A percentile compares a stretch with the other conserved stretches of the same genome.
phyloP scores from a whole-genome alignment of 495 filamentous ascomycete species.

The Cercophora sp. region DNA sequence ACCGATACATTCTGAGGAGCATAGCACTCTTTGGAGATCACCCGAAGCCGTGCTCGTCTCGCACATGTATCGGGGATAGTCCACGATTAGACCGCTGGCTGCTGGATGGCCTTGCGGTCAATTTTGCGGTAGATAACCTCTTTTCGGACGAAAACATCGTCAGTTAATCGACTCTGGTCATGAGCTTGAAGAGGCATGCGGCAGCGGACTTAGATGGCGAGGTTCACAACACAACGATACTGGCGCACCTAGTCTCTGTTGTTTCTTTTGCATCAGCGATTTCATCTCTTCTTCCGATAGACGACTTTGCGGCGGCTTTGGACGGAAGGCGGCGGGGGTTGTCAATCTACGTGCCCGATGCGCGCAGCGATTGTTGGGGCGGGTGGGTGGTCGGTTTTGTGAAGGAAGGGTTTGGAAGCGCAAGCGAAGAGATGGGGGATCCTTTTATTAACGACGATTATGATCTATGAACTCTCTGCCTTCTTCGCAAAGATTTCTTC shows the following conservation, averaged over 20 bases:
- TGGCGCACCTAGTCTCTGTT: too few relatives aligned
- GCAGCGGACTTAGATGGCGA: background rate
- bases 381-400: background rate
- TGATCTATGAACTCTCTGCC: slow-evolving; percentile 4
- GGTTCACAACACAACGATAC: too few relatives aligned
- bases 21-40: background rate
- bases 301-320: slow-evolving; percentile 8
- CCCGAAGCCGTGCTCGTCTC: background rate
- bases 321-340: background rate
- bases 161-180: background rate
- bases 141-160: slow-evolving; percentile 1
- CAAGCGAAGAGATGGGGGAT: background rate
- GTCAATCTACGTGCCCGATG: slow-evolving; percentile 9
- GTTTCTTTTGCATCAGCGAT: background rate
- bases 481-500: background rate
- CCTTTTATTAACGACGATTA: slow-evolving; percentile 5
- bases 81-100: background rate
- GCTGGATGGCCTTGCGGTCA: slow-evolving; percentile 12
- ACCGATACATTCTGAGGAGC: slow-evolving; percentile 49
- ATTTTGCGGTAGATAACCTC: background rate
- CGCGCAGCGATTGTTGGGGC: background rate
- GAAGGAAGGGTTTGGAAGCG: background rate
- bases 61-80: background rate
- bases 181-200: too few relatives aligned
- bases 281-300: background rate